phyloP scores from a whole-genome alignment of 345 rosid genomes.

The Lepidium didymum region DNA sequence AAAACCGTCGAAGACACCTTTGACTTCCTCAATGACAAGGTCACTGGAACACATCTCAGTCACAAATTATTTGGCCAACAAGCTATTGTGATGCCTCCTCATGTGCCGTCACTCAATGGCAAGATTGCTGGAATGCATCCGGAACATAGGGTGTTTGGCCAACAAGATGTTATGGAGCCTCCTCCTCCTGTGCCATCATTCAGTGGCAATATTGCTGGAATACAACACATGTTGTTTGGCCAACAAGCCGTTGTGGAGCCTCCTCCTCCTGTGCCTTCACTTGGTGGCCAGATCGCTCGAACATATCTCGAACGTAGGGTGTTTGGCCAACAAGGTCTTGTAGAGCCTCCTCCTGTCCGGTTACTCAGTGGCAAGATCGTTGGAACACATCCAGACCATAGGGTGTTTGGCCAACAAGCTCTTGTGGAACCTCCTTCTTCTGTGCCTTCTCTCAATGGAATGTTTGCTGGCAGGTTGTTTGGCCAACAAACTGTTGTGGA shows the following conservation, averaged over 20 bases:
- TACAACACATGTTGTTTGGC: neutral
- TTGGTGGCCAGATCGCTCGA: too few species aligned
- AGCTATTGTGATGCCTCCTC: neutral
- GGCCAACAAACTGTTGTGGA: neutral
- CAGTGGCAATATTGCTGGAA: neutral
- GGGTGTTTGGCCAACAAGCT: too few species aligned
- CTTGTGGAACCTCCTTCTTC: too few species aligned
- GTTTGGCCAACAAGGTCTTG: neutral
- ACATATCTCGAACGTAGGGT: too few species aligned
- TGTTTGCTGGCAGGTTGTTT: conserved; percentile 3
- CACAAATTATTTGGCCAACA: conserved; percentile 29
- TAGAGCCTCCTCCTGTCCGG: neutral
- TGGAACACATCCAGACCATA: neutral
- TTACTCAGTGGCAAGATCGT: neutral
- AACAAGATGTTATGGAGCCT: neutral
- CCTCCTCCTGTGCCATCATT: neutral
- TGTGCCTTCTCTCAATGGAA: too few species aligned
- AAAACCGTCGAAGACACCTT: conserved; percentile 19
- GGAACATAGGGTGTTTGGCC: neutral
- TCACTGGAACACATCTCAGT: conserved; percentile 18
- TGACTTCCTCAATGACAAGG: conserved; percentile 27
- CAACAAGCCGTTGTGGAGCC: neutral
- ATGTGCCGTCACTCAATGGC: neutral
- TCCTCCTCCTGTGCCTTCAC: neutral
- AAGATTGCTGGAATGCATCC: neutral